phyloP scores from a whole-genome alignment of 345 rosid genomes.

The Bruguiera sexangula region DNA sequence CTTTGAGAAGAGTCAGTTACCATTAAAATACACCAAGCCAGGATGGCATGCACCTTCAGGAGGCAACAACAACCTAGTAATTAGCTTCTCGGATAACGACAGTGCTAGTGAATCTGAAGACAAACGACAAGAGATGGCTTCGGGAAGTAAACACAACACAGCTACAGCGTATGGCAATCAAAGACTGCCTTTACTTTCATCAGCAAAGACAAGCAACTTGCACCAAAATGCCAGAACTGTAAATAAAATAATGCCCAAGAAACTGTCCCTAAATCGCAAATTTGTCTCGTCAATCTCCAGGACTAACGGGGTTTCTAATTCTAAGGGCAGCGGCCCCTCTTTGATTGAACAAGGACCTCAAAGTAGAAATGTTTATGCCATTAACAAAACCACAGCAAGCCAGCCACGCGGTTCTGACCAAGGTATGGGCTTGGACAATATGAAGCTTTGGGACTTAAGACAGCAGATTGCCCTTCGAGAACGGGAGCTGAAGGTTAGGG shows the following conservation, averaged over 20 bases:
- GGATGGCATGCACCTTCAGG: constrained; percentile 41
- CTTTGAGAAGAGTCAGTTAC: constrained; percentile 41
- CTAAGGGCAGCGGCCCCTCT: constrained; percentile 29
- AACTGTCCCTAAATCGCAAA: constrained; percentile 40
- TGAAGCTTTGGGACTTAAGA: constrained; percentile 70
- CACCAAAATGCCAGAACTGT: constrained; percentile 30
- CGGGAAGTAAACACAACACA: constrained; percentile 32
- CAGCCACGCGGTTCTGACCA: constrained; percentile 43
- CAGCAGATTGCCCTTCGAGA: constrained; percentile 93
- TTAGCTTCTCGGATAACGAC: constrained; percentile 84
- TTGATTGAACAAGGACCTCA: constrained; percentile 37
- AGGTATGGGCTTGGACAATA: constrained; percentile 37
- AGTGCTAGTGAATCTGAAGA: constrained; percentile 76
- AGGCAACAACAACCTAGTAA: constrained; percentile 61
- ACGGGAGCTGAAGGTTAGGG: constrained; percentile 71
- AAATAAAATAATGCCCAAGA: constrained; percentile 40
- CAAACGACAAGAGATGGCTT: constrained; percentile 21
- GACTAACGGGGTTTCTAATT: constrained; percentile 38
- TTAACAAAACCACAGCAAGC: constrained; percentile 39
- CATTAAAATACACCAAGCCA: constrained; percentile 33
- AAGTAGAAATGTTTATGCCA: constrained; percentile 32
- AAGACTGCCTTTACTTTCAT: constrained; percentile 30
- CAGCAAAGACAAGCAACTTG: constrained; percentile 31
- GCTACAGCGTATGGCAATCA: constrained; percentile 25
- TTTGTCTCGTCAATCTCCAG: constrained; percentile 33